A percentile compares a stretch with the other conserved stretches of the same genome.
Conservation (phyloP, 2,329 filamentous ascomycete genomes). For the Tolypocladium ophioglossoides region DNA sequence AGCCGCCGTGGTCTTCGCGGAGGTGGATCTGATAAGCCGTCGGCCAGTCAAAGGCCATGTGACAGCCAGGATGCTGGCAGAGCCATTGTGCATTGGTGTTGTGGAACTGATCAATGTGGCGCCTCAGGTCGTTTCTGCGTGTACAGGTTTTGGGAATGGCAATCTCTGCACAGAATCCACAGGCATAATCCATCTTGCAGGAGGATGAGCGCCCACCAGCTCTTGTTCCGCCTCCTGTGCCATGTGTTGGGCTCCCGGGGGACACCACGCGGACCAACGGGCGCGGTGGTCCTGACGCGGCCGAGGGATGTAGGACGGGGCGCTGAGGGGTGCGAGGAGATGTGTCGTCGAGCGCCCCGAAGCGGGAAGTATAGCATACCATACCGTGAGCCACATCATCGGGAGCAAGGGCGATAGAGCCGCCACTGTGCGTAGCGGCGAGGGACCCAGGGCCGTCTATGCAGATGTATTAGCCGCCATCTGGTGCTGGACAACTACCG, state of each 20-base stretch:
- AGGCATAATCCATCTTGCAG: conserved; percentile 13
- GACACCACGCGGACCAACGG: not conserved
- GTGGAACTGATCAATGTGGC: conserved; percentile 38
- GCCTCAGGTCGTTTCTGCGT: conserved; percentile 36
- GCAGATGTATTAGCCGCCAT: not conserved
- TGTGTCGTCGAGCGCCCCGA: not conserved
- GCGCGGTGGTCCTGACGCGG: no score
- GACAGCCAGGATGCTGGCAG: conserved; percentile 32
- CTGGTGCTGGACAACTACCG: no score
- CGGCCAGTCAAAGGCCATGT: conserved; percentile 36
- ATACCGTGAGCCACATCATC: not conserved
- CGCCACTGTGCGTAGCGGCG: not conserved
- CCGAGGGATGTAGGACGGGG: not conserved
- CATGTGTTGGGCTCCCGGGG: not conserved
- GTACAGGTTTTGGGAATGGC: conserved; percentile 31
- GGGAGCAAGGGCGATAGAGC: not conserved
- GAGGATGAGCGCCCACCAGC: not conserved
- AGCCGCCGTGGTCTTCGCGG: conserved; percentile 31
- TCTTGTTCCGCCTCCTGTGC: not conserved
- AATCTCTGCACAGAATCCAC: conserved; percentile 25
- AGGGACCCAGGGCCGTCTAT: not conserved
- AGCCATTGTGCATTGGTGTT: conserved; percentile 35
- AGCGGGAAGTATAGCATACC: not conserved
- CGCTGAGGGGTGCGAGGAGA: not conserved
- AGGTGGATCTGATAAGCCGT: conserved; percentile 36